Conservation (phyloP, 2,329 filamentous ascomycete species). For the Gnomoniopsis smithogilvyi region DNA sequence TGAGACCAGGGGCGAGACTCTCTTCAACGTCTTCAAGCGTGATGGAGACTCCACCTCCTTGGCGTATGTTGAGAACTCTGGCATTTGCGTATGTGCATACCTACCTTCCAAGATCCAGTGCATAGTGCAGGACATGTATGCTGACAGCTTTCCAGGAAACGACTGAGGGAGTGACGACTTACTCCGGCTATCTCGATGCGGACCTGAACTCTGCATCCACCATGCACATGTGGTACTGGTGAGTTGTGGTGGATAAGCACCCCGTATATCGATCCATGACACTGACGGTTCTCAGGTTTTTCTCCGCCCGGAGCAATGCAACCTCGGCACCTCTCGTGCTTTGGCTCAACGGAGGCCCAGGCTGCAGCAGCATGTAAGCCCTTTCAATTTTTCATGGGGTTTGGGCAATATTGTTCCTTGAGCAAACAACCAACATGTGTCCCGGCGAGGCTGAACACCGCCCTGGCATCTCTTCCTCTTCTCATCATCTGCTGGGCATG, state of each 20-base stretch:
- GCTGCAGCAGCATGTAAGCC: constrained; percentile 32
- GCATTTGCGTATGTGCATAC: constrained; percentile 33
- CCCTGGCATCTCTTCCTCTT: neutral
- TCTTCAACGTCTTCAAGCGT: constrained; percentile 46
- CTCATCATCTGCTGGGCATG: neutral
- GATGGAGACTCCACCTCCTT: constrained; percentile 40
- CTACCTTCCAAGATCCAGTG: too few relatives aligned
- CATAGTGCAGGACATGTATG: neutral
- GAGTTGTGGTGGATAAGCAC: constrained; percentile 9
- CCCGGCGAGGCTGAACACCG: too few relatives aligned
- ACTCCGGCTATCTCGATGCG: constrained; percentile 48
- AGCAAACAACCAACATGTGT: too few relatives aligned
- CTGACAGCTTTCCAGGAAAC: constrained; percentile 32
- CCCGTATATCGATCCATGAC: constrained; percentile 29
- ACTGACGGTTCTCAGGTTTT: constrained; percentile 42
- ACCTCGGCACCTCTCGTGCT: constrained; percentile 30
- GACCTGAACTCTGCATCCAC: constrained; percentile 29
- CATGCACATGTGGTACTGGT: constrained; percentile 22
- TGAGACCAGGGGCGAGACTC: constrained; percentile 19
- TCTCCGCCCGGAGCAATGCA: constrained; percentile 31
- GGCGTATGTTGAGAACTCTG: constrained; percentile 47
- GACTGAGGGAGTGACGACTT: constrained; percentile 45
- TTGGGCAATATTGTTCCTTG: too few relatives aligned
- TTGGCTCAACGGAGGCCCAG: constrained; percentile 39
- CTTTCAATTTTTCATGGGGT: neutral